Evolutionary conservation across 2,329 filamentous ascomycete genomes (phyloP), one percentile per base, ranked within the genome.

Genomic region (Stagonosporopsis chrysanthemi): DNA sequence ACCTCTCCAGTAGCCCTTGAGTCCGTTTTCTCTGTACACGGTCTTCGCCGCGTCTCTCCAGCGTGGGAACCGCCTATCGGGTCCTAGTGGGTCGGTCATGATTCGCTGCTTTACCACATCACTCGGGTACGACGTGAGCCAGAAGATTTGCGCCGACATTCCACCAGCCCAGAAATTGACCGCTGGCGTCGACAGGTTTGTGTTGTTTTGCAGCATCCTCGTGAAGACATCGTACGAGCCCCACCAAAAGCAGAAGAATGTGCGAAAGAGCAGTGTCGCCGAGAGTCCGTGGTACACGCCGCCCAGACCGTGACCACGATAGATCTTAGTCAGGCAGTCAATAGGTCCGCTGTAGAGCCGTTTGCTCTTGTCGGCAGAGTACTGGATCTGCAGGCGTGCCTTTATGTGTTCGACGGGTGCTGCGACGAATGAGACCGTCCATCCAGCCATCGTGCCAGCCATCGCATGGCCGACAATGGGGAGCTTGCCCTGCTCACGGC

Each of bases 181-280:
- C 1, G 88, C 88, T 0, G 95, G 92, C 0, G 87, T 86, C 51
- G 90, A 90, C 51, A 97, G 79, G 12, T 67, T 77, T 2, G 93
- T 97, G 67, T 87, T 81, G 17, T 85, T 77, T 52, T 85, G 81
- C 72, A 98, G 80, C 57, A 83, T 79, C 22, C 86, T 83, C 5
- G 91, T 90, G 66, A 98, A 84, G 28, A 97, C 67, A 70, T 97
- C 94, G 80, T 99, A 99, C 58, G 88, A 90, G n/a, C 88, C 88
- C 95, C 95, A 99, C 93, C 93, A 98, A 81, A 89, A 95, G 83
- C 97, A 97, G 83, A 99, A 99, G 80, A 94, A 96, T 14, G 88
- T 87, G 17, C 95, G 86, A 80, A 98, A 98, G 44, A 98, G 77
- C 45, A 98, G 81, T 0, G 95, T 98, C 1, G 95, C 91, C 35